Percentiles rank a stretch among this genome's conserved stretches.
These are phyloP conservation scores for Monilinia polystroma DNA, from an alignment of 2,329 filamentous ascomycete species.

Conservation along the genomic window DNA sequence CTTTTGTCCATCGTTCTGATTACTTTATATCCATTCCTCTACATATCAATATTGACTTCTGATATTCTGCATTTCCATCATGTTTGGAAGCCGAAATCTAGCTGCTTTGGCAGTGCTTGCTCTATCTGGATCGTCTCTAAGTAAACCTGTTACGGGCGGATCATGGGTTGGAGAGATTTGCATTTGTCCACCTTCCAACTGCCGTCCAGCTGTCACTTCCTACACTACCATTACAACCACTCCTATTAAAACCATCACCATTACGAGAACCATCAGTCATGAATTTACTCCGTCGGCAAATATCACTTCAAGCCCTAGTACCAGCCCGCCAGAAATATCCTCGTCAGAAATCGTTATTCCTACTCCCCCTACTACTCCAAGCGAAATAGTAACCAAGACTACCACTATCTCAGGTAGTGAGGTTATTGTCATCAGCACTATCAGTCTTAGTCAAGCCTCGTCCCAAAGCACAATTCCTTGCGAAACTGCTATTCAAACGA, in stretches of 20 bases:
- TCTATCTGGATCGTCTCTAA: constrained; percentile 14
- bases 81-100: constrained; percentile 20
- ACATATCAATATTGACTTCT: constrained; percentile 1
- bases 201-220: constrained; percentile 12
- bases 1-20: constrained; percentile 16
- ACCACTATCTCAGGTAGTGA: constrained; percentile 14
- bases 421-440: constrained; percentile 1
- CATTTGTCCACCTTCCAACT: constrained; percentile 8
- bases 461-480: too few relatives aligned
- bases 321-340: neutral
- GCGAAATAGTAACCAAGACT: neutral
- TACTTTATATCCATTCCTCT: neutral
- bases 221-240: constrained; percentile 17
- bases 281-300: neutral
- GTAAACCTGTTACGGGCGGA: constrained; percentile 23
- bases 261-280: constrained; percentile 14
- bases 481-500: too few relatives aligned
- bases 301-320: neutral
- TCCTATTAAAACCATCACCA: constrained; percentile 9
- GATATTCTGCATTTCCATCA: neutral
- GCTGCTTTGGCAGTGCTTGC: constrained; percentile 19
- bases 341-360: neutral
- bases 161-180: constrained; percentile 15
- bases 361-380: neutral
- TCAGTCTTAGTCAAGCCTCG: neutral